These are phyloP conservation scores for Exserohilum turcica DNA, from an alignment of 2,329 filamentous ascomycete genomes.

Conservation along the genomic window DNA sequence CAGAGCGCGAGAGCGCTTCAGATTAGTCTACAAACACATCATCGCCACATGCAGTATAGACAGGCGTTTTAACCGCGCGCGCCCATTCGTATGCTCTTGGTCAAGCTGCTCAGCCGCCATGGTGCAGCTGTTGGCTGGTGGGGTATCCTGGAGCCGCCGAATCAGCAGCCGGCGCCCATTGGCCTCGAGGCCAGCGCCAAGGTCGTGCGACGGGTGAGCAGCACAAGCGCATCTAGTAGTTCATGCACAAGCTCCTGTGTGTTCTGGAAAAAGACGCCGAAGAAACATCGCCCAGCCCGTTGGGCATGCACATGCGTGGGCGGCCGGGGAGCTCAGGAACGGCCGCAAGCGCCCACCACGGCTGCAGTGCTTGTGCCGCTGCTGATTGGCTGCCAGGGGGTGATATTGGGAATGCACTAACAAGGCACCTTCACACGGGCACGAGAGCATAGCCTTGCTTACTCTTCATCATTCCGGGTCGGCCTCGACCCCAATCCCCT, in stretches of 20 bases:
- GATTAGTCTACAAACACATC: slow-evolving; percentile 21
- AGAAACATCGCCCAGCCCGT: not conserved
- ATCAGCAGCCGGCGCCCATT: slow-evolving; percentile 25
- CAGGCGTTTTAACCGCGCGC: slow-evolving; percentile 25
- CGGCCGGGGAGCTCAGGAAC: slow-evolving; percentile 2
- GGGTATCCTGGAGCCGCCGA: slow-evolving; percentile 36
- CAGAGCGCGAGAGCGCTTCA: not conserved
- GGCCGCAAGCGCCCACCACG: slow-evolving; percentile 24
- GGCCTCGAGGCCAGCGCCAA: slow-evolving; percentile 17
- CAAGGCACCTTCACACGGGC: not conserved
- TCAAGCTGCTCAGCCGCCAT: slow-evolving; percentile 44
- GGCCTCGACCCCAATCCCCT: not conserved
- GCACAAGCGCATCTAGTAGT: not conserved
- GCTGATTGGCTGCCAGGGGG: slow-evolving; percentile 17
- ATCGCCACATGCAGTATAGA: slow-evolving; percentile 26
- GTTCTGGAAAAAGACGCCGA: not conserved
- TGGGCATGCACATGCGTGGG: not conserved
- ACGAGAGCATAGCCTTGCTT: not conserved
- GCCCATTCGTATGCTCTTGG: slow-evolving; percentile 13
- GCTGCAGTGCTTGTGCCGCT: not conserved
- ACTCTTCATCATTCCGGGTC: not conserved
- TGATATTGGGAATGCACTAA: not conserved
- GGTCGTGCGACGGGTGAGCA: slow-evolving; percentile 18
- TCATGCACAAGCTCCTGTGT: slow-evolving; percentile 3
- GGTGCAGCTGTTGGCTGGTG: slow-evolving; percentile 37